A percentile compares a stretch with the other conserved stretches of the same genome.
These are phyloP conservation scores for Schoenoplectus tabernaemontani DNA, from an alignment of 202 grass and related monocot genomes.

Conservation along the genomic window DNA sequence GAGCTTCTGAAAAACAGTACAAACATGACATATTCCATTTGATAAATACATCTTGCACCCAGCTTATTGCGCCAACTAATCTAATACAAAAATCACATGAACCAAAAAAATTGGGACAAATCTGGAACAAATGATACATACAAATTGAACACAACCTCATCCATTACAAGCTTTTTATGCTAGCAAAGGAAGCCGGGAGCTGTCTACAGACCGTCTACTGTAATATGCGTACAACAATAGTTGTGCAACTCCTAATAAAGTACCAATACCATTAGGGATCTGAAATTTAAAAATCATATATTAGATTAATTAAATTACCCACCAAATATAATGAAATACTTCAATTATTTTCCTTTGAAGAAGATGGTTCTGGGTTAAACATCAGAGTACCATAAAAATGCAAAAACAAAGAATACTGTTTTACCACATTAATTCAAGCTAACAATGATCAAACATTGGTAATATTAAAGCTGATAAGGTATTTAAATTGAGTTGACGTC, in stretches of 20 bases:
- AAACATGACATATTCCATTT: background rate
- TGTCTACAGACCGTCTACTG: conserved; percentile 40
- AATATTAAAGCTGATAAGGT: conserved; percentile 7
- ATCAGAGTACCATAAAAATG: background rate
- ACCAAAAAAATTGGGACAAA: conserved; percentile 10
- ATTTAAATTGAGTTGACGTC: background rate
- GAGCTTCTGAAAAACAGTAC: background rate
- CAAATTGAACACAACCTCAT: background rate
- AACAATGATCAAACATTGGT: conserved; percentile 7
- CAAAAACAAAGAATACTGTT: background rate
- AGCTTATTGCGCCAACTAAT: background rate
- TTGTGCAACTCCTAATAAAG: conserved; percentile 56
- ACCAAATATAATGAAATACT: background rate
- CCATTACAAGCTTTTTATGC: background rate
- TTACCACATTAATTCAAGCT: background rate
- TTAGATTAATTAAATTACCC: background rate
- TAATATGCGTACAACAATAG: conserved; percentile 72
- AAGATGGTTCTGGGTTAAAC: background rate
- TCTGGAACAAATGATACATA: background rate
- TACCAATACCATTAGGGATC: conserved; percentile 88
- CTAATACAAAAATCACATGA: background rate
- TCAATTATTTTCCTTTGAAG: background rate
- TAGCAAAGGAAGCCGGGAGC: conserved; percentile 43
- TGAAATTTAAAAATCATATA: conserved; percentile 33
- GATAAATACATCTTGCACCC: background rate